Conservation (phyloP, 495 filamentous ascomycete genomes). For the Aspergillus baeticus region DNA sequence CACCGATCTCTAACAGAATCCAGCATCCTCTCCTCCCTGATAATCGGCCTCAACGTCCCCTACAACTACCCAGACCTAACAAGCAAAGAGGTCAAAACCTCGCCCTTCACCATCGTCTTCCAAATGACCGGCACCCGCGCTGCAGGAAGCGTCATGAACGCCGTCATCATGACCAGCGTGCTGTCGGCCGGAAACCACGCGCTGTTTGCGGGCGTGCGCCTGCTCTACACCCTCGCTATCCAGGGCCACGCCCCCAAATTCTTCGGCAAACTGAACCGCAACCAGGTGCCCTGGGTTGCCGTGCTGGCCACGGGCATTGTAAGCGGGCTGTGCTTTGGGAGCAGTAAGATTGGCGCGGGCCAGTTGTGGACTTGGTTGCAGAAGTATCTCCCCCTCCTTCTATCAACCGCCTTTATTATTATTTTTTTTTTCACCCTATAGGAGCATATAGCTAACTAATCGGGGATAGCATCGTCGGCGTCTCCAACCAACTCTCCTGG, state of each 20-base stretch:
- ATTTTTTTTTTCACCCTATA: too few relatives aligned
- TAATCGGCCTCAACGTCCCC: slow-evolving; percentile 53
- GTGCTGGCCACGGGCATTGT: slow-evolving; percentile 55
- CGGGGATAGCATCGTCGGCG: slow-evolving; percentile 50
- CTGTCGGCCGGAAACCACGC: slow-evolving; percentile 55
- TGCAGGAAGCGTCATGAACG: slow-evolving; percentile 56
- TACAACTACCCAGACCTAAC: slow-evolving; percentile 50
- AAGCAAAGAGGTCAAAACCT: slow-evolving; percentile 37
- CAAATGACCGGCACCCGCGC: slow-evolving; percentile 45
- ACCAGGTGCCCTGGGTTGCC: slow-evolving; percentile 57
- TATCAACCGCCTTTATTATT: too few relatives aligned
- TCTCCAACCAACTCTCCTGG: slow-evolving; percentile 64
- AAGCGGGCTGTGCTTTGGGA: slow-evolving; percentile 58
- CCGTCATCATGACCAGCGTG: slow-evolving; percentile 54
- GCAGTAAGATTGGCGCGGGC: slow-evolving; percentile 60
- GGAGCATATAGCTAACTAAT: too few relatives aligned
- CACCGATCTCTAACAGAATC: not conserved
- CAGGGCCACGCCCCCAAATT: slow-evolving; percentile 46
- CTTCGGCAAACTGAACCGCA: slow-evolving; percentile 53
- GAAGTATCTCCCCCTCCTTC: slow-evolving; percentile 33
- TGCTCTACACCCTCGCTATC: slow-evolving; percentile 49
- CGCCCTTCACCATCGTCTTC: slow-evolving; percentile 56
- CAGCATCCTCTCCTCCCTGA: slow-evolving; percentile 43
- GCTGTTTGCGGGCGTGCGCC: slow-evolving; percentile 51
- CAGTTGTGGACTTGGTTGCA: slow-evolving; percentile 59